Base-by-base conservation (phyloP, 257 asterid genomes). In the Plectranthus barbatus region DNA sequence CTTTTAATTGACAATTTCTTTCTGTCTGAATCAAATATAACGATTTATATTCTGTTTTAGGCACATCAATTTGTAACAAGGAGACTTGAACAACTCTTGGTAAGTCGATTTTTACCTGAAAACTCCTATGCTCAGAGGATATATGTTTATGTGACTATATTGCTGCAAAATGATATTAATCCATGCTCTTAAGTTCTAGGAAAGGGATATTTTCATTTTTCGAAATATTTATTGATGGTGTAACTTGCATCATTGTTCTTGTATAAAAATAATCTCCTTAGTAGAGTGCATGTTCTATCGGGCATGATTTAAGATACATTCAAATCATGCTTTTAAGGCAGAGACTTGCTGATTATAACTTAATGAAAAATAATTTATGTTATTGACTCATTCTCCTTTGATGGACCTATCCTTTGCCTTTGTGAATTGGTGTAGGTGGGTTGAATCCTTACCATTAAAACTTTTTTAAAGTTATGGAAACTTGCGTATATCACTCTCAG, bases 61-160 rank as follows among this genome's bases (percentile, higher is more conserved):
- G 99, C 67, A 67, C 92, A 81, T 79, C 95, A 89, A 64, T 92
- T 92, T 85, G 97, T 92, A 24, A 76, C 77, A 19, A 79, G 99
- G 69, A 89, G 99, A 75, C 85, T 92, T 72, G 99, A 92, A 71
- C 99, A 92, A 76, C 85, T 78, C 73, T 80, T 92, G 99, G 99
- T 89, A 86, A 6, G 95, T 75, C 29, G 45, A 33, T 56, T 54
- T 34, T 52, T 19, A 71, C 63, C 55, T 37, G 14, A 39, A 50
- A 50, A 49, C 50, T 36, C 26, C 36, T 53, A 59, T 62, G 33
- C 41, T 20, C 34, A 55, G 26, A 42, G 19, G 31, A 23, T 41
- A 42, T 68, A 11, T 31, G 23, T 0, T 67, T 60, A 15, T 37
- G 51, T 33, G 10, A 1, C 23, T 49, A 21, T 67, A 42, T 14